Percentiles rank a stretch among this genome's conserved stretches.
These are phyloP conservation scores for Crithidia bombi DNA, from an alignment of 208 protist genomes.

Conservation along the genomic window DNA sequence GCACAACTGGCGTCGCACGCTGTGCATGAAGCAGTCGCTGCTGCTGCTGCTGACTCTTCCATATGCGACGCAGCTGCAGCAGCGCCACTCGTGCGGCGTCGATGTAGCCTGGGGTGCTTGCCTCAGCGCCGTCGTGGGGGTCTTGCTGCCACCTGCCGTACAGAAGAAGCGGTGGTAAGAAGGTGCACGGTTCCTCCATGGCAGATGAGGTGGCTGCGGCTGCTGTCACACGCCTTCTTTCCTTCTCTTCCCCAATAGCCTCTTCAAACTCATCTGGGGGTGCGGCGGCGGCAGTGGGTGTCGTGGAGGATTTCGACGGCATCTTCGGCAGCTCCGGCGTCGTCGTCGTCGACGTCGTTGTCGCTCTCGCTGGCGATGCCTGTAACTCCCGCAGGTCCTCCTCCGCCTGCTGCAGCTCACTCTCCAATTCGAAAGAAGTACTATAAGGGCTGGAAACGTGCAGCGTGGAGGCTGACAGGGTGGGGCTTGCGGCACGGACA, in stretches of 20 bases:
- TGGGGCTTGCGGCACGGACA: too few species aligned
- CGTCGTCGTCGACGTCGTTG: neutral
- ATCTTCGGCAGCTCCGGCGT: neutral
- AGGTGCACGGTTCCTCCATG: neutral
- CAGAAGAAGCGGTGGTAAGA: constrained; percentile 8
- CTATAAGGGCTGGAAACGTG: neutral
- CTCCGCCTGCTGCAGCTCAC: constrained; percentile 24
- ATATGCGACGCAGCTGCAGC: neutral
- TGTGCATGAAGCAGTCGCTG: neutral
- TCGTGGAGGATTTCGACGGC: neutral
- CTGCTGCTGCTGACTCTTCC: neutral
- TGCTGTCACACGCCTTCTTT: neutral
- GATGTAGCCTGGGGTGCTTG: neutral
- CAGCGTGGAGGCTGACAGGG: too few species aligned
- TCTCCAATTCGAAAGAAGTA: constrained; percentile 36
- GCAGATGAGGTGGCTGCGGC: too few species aligned
- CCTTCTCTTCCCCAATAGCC: too few species aligned
- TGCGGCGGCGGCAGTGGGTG: neutral
- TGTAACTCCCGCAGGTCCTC: constrained; percentile 16
- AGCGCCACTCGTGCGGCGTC: neutral
- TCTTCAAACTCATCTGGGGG: too few species aligned
- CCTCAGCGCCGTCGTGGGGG: neutral
- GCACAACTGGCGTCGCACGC: too few species aligned
- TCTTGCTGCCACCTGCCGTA: constrained; percentile 10
- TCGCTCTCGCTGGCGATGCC: neutral